These are phyloP conservation scores for Ulmus americana DNA, from an alignment of 331 rosid species.

Conservation along the genomic window DNA sequence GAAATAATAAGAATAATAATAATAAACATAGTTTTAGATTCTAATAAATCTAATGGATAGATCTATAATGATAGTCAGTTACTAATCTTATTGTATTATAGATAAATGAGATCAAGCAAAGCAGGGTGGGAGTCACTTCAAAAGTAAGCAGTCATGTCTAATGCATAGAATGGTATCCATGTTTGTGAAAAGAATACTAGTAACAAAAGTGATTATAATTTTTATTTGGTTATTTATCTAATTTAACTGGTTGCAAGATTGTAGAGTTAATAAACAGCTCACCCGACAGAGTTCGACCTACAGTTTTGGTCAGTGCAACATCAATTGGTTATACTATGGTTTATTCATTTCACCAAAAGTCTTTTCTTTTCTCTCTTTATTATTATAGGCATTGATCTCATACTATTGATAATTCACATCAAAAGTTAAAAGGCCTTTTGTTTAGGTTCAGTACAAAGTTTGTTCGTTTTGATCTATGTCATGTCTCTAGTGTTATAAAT, in stretches of 20 bases:
- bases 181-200: constrained; percentile 2
- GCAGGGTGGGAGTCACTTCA: constrained; percentile 83
- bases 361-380: background rate
- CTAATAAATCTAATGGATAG: background rate
- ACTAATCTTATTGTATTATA: constrained; percentile 28
- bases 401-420: background rate
- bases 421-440: background rate
- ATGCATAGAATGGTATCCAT: background rate
- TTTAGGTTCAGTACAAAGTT: too few species aligned
- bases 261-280: constrained; percentile 68
- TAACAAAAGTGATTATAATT: background rate
- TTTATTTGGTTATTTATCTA: constrained; percentile 28
- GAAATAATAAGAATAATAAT: background rate
- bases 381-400: background rate
- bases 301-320: constrained; percentile 82
- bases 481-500: too few species aligned
- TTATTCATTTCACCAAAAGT: constrained; percentile 24
- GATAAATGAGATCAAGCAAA: constrained; percentile 86
- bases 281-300: constrained; percentile 62
- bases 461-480: too few species aligned
- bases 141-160: constrained; percentile 45
- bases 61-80: constrained; percentile 3
- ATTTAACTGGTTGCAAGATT: constrained; percentile 55
- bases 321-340: constrained; percentile 93
- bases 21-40: too few species aligned